Percentiles rank a stretch among this genome's conserved stretches.
Evolutionary conservation across 305 asterid species (phyloP).

Genomic region (Nicotiana rustica): DNA sequence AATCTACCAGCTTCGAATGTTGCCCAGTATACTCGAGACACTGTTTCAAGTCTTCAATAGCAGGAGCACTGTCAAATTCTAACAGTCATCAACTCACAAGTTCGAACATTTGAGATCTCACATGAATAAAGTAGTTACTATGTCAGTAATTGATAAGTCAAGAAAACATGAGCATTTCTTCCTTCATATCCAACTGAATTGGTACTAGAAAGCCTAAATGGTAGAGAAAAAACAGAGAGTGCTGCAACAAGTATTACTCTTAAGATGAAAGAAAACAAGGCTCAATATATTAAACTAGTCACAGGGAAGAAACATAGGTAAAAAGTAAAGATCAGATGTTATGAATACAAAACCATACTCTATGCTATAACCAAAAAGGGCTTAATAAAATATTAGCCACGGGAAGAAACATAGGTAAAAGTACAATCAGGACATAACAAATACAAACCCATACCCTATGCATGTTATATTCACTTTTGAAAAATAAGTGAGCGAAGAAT

Average conservation of each 20-base stretch:
- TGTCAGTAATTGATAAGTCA: conserved; percentile 13
- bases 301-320: background rate
- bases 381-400: background rate
- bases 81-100: conserved; percentile 35
- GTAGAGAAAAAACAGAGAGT: conserved; percentile 17
- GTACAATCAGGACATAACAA: background rate
- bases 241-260: conserved; percentile 21
- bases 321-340: background rate
- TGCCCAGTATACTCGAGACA: conserved; percentile 97
- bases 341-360: background rate
- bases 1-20: conserved; percentile 96
- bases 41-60: conserved; percentile 89
- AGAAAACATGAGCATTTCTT: conserved; percentile 6
- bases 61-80: conserved; percentile 78
- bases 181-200: conserved; percentile 20
- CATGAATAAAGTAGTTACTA: conserved; percentile 6
- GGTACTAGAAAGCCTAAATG: background rate
- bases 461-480: conserved; percentile 3
- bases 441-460: conserved; percentile 1
- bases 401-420: conserved; percentile 5
- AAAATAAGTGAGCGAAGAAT: background rate
- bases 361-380: background rate
- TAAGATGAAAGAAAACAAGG: background rate
- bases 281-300: conserved; percentile 10
- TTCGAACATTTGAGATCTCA: background rate